Evolutionary conservation across 345 rosid species (phyloP).

Genomic region (Eucalyptus decipiens): DNA sequence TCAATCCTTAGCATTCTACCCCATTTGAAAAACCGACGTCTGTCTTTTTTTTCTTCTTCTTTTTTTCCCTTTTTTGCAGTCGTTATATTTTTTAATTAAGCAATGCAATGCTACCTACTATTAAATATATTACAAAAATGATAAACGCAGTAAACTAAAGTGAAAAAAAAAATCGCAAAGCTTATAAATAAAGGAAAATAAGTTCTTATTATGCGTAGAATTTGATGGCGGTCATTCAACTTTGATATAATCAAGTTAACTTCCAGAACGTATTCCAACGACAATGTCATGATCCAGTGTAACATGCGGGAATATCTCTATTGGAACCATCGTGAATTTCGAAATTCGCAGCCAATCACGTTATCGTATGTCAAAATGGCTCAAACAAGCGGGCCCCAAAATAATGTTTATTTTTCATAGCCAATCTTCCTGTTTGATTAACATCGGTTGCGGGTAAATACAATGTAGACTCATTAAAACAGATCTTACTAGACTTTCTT

Average conservation of each 20-base stretch:
- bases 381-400: background rate
- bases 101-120: no score
- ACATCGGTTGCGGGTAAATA: background rate
- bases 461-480: no score
- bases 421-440: background rate
- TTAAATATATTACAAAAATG: no score
- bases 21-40: no score
- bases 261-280: background rate
- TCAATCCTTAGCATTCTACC: accelerated
- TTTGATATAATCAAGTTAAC: no score
- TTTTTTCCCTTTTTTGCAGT: no score
- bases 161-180: no score
- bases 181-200: no score
- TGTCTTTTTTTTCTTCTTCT: no score
- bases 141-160: no score
- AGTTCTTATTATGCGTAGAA: no score
- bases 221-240: background rate
- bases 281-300: background rate
- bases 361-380: background rate
- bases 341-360: background rate
- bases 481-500: accelerated
- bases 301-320: background rate
- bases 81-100: no score
- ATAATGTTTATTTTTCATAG: background rate
- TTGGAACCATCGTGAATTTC: background rate